phyloP scores from a whole-genome alignment of 805 yeast genomes.

The Cyberlindnera nakhonratchasimensis region DNA sequence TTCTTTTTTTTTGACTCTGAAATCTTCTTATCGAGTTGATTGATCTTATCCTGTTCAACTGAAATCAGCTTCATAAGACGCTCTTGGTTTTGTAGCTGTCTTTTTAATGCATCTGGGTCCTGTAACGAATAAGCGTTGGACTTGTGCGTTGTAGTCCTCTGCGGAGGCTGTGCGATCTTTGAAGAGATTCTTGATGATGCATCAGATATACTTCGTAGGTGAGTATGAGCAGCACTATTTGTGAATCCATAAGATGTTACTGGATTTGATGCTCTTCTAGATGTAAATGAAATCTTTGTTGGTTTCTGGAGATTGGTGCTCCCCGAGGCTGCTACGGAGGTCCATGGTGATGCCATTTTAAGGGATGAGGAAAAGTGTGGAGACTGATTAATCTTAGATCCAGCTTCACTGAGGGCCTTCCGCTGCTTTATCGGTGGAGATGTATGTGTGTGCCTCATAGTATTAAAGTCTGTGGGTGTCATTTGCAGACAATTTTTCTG shows the following conservation, averaged over 20 bases:
- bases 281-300: not conserved
- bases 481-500: not conserved
- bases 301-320: slow-evolving; percentile 1
- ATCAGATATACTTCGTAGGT: slow-evolving; percentile 2
- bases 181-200: slow-evolving; percentile 1
- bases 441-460: slow-evolving; percentile 5
- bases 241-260: not conserved
- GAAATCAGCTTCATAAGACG: slow-evolving; percentile 12
- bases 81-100: slow-evolving; percentile 13
- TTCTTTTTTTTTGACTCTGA: slow-evolving; percentile 3
- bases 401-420: slow-evolving; percentile 21
- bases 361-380: slow-evolving; percentile 12
- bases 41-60: slow-evolving; percentile 12
- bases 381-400: slow-evolving; percentile 16
- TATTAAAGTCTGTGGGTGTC: slow-evolving; percentile 1
- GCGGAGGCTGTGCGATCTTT: slow-evolving; percentile 1
- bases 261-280: not conserved
- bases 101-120: slow-evolving; percentile 18
- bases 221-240: slow-evolving; percentile 3
- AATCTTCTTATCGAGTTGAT: slow-evolving; percentile 12
- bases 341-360: slow-evolving; percentile 3
- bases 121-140: not conserved
- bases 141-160: not conserved
- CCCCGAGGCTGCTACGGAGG: not conserved
- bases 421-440: slow-evolving; percentile 26